Base-by-base conservation (phyloP, 495 filamentous ascomycete species). In the Lentithecium fluviatile region DNA sequence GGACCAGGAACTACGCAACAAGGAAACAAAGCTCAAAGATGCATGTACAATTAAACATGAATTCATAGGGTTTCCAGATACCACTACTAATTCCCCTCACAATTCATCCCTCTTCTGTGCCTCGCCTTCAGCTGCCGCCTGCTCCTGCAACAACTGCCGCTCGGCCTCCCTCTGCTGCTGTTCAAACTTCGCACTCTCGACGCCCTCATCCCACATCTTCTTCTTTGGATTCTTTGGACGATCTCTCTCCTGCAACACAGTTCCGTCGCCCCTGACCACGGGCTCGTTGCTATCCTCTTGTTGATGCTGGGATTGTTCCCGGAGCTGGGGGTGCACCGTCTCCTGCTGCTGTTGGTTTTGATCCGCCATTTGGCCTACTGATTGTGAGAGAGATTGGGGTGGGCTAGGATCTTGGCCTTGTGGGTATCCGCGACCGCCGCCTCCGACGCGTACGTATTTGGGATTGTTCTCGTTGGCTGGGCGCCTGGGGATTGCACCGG, bases 181-280 rank as follows among this genome's bases (percentile, higher is more conserved):
- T 68, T 69, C 56, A 54, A 70, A 52, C 55, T 69, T 72, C 55
- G 20, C 52, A 37, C 62, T 58, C 66, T 71, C 71, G 38, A 67
- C 69, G 45, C 81, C 82, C 58, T 83, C 84, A 71, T 94, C 88
- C 79, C 85, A 91, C 83, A 93, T 88, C 71, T 89, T 78, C 76
- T 95, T 96, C 78, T 88, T 93, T 15, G 87, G 79, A 75, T 92
- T 92, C 25, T 78, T 76, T 49, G 80, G 77, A 21, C 71, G 64
- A 65, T 73, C 72, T 12, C 45, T 55, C 25, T 71, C 68, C 52
- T 68, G 24, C 43, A 76, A 50, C 32, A 71, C 60, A 29, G 67
- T 73, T 0, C 78, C 78, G 45, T 77, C 77, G 2, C 69, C 75
- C 50, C 74, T 67, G 26, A 64, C 43, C 51, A 66, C 53, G 19